Conservation (phyloP, 2,329 filamentous ascomycete genomes). For the Macroventuria anomochaeta region DNA sequence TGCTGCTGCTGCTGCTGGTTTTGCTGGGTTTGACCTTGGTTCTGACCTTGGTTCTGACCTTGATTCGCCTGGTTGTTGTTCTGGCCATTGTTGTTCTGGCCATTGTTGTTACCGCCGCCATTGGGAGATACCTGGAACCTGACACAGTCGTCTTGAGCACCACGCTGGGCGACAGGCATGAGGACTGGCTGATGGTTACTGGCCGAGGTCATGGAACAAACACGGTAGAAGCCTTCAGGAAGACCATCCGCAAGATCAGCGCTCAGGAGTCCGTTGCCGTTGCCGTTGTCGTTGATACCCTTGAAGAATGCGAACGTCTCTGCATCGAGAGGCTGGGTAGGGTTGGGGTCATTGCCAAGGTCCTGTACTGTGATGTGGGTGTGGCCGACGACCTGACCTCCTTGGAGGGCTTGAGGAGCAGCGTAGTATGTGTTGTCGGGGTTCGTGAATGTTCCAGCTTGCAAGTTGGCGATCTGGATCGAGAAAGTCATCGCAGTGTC, state of each 20-base stretch:
- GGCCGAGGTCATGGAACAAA: conserved; percentile 60
- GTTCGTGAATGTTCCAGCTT: conserved; percentile 63
- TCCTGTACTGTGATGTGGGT: conserved; percentile 62
- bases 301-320: conserved; percentile 64
- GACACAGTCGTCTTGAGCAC: conserved; percentile 61
- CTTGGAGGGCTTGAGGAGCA: conserved; percentile 59
- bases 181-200: conserved; percentile 64
- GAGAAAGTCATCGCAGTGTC: conserved; percentile 56
- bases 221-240: conserved; percentile 57
- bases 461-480: conserved; percentile 58
- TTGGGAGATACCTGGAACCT: conserved; percentile 53
- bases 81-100: conserved; percentile 5
- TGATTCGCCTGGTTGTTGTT: conserved; percentile 6
- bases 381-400: conserved; percentile 55
- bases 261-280: conserved; percentile 55
- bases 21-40: conserved; percentile 17
- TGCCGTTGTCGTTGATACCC: conserved; percentile 61
- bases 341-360: conserved; percentile 48
- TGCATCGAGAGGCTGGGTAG: conserved; percentile 48
- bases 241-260: conserved; percentile 57
- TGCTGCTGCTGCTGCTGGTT: conserved; percentile 21
- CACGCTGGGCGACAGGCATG: conserved; percentile 64
- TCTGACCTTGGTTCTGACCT: conserved; percentile 11
- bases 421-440: conserved; percentile 62
- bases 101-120: conserved; percentile 4